Conservation (phyloP, 345 rosid species). For the Alliaria petiolata region DNA sequence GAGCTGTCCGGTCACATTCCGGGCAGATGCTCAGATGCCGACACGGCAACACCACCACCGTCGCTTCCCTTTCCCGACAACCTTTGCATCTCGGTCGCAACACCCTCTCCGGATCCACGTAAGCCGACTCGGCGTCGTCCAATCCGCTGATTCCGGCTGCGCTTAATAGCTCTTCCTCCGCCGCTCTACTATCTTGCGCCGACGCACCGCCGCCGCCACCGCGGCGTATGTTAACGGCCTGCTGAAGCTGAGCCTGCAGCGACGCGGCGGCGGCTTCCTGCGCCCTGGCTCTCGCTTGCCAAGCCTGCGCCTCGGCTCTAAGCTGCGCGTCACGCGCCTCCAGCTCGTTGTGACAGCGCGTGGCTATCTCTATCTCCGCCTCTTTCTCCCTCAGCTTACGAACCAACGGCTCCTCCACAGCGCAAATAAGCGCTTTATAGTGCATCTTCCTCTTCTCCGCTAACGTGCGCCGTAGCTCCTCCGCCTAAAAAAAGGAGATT, state of each 20-base stretch:
- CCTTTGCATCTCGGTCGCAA: neutral
- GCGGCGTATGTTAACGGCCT: constrained; percentile 39
- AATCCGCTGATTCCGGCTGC: neutral
- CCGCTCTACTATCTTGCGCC: constrained; percentile 42
- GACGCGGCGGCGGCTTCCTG: constrained; percentile 67
- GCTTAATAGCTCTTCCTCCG: neutral
- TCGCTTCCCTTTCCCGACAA: constrained; percentile 38
- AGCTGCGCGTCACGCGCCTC: constrained; percentile 69
- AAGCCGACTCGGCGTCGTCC: constrained; percentile 73
- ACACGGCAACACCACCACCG: constrained; percentile 82
- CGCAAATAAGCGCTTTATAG: constrained; percentile 53
- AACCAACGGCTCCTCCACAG: constrained; percentile 55
- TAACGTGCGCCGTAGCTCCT: constrained; percentile 64
- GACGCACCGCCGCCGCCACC: neutral
- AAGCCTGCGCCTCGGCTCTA: constrained; percentile 53
- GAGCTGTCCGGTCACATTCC: constrained; percentile 57
- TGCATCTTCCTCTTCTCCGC: constrained; percentile 64
- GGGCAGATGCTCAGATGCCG: constrained; percentile 73
- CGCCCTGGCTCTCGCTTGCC: constrained; percentile 68
- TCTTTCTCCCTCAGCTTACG: constrained; percentile 63
- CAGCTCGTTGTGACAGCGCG: constrained; percentile 55
- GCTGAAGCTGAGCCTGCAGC: constrained; percentile 67
- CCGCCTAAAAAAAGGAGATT: constrained; percentile 44
- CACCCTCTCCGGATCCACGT: constrained; percentile 16
- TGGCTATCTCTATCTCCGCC: constrained; percentile 64